Base-by-base conservation (phyloP, 306 rosid genomes). In the Canavalia ensiformis region DNA sequence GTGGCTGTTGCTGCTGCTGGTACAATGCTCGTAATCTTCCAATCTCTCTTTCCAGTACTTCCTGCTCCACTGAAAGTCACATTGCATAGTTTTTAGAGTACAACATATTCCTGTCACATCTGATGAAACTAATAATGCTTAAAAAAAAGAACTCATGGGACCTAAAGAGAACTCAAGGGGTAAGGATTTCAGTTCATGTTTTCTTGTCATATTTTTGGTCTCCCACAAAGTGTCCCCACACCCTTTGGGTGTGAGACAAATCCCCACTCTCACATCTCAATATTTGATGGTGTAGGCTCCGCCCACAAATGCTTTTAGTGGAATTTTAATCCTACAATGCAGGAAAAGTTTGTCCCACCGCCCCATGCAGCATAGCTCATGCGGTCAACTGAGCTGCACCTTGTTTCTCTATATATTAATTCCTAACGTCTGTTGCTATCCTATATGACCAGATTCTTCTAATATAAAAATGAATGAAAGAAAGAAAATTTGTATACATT, bases 41-140 rank as follows among this genome's bases (percentile, higher is more conserved):
- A 35, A 96, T 89, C 91, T 96, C 99, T 84, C 97, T 96, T 84
- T 96, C 99, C 89, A 96, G 86, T 58, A 96, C 97, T 88, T 96
- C 99, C 79, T 96, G 99, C 87, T 96, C 99, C 97, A 96, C 99
- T 96, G 89, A 66, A 90, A 68, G 87, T 74, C 78, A 81, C 76
- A 78, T 77, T 28, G 47, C 41, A 79, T 8, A 80, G 34, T 30
- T 81, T 68, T 92, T 75, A 92, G 91, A 70, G 84, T 44, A 77
- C 37, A 80, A 68, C 45, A 72, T 56, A 78, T 49, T 45, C 63
- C 51, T 65, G 41, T 66, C 68, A 75, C 8, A 6, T 79, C 39
- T 47, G 56, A 30, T 31, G 25, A 68, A 67, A 67, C 64, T 37
- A 68, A 72, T 64, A 33, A 72, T 58, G 56, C 46, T 41, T 63